Evolutionary conservation across 768 basidiomycete genomes (phyloP), one percentile per base, ranked within the genome.

Genomic region (Xerocomellus intermedius): DNA sequence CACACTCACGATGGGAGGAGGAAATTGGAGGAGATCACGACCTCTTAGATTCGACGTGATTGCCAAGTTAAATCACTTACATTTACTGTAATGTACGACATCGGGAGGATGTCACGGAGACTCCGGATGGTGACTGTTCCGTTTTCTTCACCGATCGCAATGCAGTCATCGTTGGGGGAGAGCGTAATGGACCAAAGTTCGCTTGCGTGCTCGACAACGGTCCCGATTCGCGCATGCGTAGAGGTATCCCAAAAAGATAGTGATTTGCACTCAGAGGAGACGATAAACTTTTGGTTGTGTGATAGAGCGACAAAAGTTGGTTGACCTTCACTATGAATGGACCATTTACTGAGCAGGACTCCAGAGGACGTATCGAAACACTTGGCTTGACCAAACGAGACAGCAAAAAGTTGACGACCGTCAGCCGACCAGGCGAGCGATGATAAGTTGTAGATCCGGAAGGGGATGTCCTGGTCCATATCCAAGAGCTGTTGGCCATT

Each of bases 161-260:
- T 41, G 22, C 16, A 41, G n/a, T 51, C 46, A 16, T 57, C 22
- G 14, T 52, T 7, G 0, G 50, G 21, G 5, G 50, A 59, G 21
- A 58, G 50, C 3, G 50, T 42, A 2, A 48, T 30, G 2, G 37
- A 52, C 39, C 35, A 28, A 35, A 49, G 16, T 0, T 1, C 0
- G 17, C 28, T 22, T 13, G 21, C 5, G 4, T 26, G 8, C 0
- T 43, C 21, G 28, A 47, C 21, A 7, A 6, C 45, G 12, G 14
- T 2, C 2, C 56, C 56, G 2, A 57, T 48, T 35, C 43, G 46
- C 28, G 35, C 3, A 22, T 35, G 21, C 1, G 45, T 48, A 17
- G 12, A 13, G 22, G 28, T 26, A 16, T 56, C 50, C 50, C 55
- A 57, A 36, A 59, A 57, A 1, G 54, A 58, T 4, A 57, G 4